Percentiles rank a stretch among this genome's conserved stretches.
phyloP scores from a whole-genome alignment of 1,284 basidiomycete species.

The Ganoderma multipileum region DNA sequence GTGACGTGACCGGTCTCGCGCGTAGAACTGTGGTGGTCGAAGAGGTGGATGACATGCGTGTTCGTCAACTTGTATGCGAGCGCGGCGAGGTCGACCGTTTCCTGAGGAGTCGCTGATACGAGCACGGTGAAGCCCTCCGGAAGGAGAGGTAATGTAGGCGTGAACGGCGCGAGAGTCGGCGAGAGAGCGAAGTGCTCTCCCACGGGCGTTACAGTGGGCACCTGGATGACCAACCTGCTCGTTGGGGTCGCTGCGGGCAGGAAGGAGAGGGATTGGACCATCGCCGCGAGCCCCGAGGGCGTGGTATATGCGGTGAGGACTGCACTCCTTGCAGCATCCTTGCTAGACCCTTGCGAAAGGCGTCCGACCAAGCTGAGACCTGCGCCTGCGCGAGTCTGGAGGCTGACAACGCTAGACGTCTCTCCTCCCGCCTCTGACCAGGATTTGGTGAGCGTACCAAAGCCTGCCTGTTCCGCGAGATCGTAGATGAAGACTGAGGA shows the following conservation, averaged over 20 bases:
- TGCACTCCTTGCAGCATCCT: slow-evolving; percentile 60
- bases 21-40: slow-evolving; percentile 75
- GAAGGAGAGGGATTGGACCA: slow-evolving; percentile 75
- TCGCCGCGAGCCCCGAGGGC: slow-evolving; percentile 75
- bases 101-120: slow-evolving; percentile 82
- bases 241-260: slow-evolving; percentile 66
- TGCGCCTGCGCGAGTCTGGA: slow-evolving; percentile 90
- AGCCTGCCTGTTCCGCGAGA: slow-evolving; percentile 79
- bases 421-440: slow-evolving; percentile 51
- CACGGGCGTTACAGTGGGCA: slow-evolving; percentile 73
- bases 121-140: slow-evolving; percentile 78
- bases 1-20: slow-evolving; percentile 73
- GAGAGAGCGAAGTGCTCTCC: slow-evolving; percentile 74
- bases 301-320: slow-evolving; percentile 81
- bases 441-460: slow-evolving; percentile 72
- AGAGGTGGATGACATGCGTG: slow-evolving; percentile 78
- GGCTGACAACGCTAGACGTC: slow-evolving; percentile 64
- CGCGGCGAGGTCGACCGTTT: slow-evolving; percentile 75
- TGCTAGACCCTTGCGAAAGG: slow-evolving; percentile 79
- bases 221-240: slow-evolving; percentile 79
- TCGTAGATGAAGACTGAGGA: slow-evolving; percentile 83
- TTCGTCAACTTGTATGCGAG: slow-evolving; percentile 69
- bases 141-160: slow-evolving; percentile 64
- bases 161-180: slow-evolving; percentile 74
- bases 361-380: slow-evolving; percentile 86